A percentile compares a stretch with the other conserved stretches of the same genome.
Evolutionary conservation across 2,329 filamentous ascomycete genomes (phyloP).

Genomic region (Arachnopeziza araneosa): DNA sequence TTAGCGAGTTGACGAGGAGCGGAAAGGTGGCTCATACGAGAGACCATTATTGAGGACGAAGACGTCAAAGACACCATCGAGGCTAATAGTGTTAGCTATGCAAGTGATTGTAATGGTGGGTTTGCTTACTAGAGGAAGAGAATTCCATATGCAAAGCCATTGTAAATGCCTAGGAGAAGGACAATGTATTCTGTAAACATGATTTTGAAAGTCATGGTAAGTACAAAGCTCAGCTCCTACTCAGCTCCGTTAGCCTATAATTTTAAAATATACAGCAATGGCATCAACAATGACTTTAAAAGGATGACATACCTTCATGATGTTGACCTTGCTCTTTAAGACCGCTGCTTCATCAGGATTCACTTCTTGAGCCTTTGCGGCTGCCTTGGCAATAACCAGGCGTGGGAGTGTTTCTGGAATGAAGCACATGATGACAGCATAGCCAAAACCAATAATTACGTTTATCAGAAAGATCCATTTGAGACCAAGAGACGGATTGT

Average conservation of each 20-base stretch:
- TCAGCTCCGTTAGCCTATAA: background rate
- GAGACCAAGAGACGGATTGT: conserved; percentile 33
- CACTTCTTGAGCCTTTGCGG: conserved; percentile 27
- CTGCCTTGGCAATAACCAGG: conserved; percentile 33
- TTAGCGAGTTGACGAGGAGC: conserved; percentile 7
- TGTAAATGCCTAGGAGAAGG: conserved; percentile 36
- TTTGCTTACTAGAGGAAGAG: conserved; percentile 33
- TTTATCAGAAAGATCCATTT: conserved; percentile 39
- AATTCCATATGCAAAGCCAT: conserved; percentile 38
- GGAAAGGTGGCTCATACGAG: conserved; percentile 25
- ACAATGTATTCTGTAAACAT: conserved; percentile 40
- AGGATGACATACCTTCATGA: conserved; percentile 17
- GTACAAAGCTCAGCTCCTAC: conserved; percentile 35
- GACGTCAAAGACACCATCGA: conserved; percentile 39
- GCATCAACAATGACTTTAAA: background rate
- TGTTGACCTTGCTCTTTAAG: conserved; percentile 32
- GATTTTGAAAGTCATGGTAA: conserved; percentile 38
- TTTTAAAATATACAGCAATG: background rate
- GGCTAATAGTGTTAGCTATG: background rate
- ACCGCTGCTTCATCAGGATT: conserved; percentile 31
- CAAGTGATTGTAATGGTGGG: background rate
- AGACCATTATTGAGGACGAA: conserved; percentile 38
- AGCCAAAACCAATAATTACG: conserved; percentile 35
- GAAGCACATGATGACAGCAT: conserved; percentile 27
- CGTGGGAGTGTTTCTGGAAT: conserved; percentile 37